A percentile compares a stretch with the other conserved stretches of the same genome.
phyloP scores from a whole-genome alignment of 2,329 filamentous ascomycete species.

The Emmonsia crescens region DNA sequence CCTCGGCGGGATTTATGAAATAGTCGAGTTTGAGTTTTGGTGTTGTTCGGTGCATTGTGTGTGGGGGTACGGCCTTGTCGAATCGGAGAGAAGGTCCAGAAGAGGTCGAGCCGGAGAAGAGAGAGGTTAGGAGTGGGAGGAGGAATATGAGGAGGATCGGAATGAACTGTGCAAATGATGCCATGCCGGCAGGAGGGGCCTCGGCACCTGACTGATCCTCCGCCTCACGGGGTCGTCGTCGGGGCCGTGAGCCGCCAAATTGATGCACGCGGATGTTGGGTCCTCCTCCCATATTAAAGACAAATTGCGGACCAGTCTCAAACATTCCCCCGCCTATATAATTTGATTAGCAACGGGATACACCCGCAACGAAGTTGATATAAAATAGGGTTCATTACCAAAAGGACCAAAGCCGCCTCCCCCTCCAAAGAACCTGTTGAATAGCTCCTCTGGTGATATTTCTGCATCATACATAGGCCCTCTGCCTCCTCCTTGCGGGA shows the following conservation, averaged over 20 bases:
- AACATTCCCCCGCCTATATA: slow-evolving; percentile 46
- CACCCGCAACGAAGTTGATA: background rate
- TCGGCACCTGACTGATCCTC: slow-evolving; percentile 44
- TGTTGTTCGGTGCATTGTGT: slow-evolving; percentile 63
- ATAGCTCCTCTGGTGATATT: slow-evolving; percentile 92
- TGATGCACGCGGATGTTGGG: slow-evolving; percentile 90
- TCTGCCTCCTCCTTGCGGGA: slow-evolving; percentile 37
- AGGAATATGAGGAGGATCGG: slow-evolving; percentile 85
- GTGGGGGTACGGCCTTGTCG: slow-evolving; percentile 57
- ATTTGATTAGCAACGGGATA: slow-evolving; percentile 2
- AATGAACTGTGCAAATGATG: slow-evolving; percentile 61
- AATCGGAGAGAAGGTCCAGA: slow-evolving; percentile 64
- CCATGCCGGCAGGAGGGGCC: slow-evolving; percentile 40
- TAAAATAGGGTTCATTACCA: slow-evolving; percentile 37
- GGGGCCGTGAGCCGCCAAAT: slow-evolving; percentile 71
- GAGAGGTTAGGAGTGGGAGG: slow-evolving; percentile 67
- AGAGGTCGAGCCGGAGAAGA: slow-evolving; percentile 53
- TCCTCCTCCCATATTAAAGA: slow-evolving; percentile 88
- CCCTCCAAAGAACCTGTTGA: slow-evolving; percentile 84
- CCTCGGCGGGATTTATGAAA: slow-evolving; percentile 69
- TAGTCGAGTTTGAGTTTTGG: slow-evolving; percentile 65
- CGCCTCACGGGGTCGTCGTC: slow-evolving; percentile 60
- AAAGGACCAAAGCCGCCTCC: slow-evolving; percentile 55
- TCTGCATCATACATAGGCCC: slow-evolving; percentile 72
- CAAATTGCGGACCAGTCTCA: slow-evolving; percentile 73